Conservation (phyloP, 2,329 filamentous ascomycete genomes). For the Gaeumannomyces sp. region DNA sequence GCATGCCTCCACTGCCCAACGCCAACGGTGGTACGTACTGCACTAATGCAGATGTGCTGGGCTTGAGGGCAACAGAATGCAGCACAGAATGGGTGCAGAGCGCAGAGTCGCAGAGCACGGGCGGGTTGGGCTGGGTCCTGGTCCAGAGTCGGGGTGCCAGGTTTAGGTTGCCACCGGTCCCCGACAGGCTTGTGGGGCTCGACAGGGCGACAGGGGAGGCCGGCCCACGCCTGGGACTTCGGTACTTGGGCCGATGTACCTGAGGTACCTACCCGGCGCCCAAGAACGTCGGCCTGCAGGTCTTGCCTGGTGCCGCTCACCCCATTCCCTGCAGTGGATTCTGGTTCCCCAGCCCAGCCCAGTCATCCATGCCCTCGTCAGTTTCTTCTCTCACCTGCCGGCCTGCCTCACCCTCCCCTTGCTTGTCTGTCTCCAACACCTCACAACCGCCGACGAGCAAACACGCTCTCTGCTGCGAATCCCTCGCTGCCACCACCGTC, state of each 20-base stretch:
- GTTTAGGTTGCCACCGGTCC: background rate
- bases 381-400: slow-evolving; percentile 4
- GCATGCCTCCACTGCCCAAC: background rate
- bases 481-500: background rate
- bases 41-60: no score
- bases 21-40: background rate
- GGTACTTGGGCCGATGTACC: slow-evolving; percentile 6
- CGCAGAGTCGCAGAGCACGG: no score
- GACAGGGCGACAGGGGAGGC: background rate
- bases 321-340: slow-evolving; percentile 7
- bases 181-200: background rate
- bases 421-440: background rate
- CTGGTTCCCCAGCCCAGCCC: slow-evolving; percentile 2
- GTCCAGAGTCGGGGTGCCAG: background rate
- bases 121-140: background rate
- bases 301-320: slow-evolving; percentile 4
- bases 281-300: background rate
- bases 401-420: slow-evolving; percentile 5
- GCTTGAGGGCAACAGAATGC: no score
- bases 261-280: background rate
- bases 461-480: background rate
- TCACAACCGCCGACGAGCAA: slow-evolving; percentile 2
- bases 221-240: slow-evolving; percentile 5
- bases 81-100: no score
- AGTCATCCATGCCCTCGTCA: slow-evolving; percentile 3